Conservation (phyloP, 352 stramenopile genomes). For the Blastocystis sp. region DNA sequence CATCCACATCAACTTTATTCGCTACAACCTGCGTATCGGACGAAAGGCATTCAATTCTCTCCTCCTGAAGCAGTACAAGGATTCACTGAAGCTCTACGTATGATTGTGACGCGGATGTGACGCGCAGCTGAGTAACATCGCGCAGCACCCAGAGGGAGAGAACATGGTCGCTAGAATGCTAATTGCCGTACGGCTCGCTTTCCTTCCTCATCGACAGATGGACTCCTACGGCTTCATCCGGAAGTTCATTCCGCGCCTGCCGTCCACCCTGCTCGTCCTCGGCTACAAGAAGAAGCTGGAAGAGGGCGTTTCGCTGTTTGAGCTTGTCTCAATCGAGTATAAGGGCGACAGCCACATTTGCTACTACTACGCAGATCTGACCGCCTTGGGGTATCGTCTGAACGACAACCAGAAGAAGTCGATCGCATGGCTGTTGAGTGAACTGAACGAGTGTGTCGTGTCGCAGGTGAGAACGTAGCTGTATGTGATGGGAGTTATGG, state of each 20-base stretch:
- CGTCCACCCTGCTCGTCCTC: constrained; percentile 25
- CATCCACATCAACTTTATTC: constrained; percentile 66
- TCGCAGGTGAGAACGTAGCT: constrained; percentile 45
- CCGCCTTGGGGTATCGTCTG: neutral
- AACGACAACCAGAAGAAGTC: constrained; percentile 66
- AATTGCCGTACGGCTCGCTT: constrained; percentile 11
- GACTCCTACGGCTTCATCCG: constrained; percentile 59
- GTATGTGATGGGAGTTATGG: neutral
- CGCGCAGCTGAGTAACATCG: constrained; percentile 40
- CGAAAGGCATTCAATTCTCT: constrained; percentile 63
- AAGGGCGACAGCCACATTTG: constrained; percentile 10
- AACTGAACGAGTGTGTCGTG: constrained; percentile 61
- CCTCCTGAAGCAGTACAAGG: constrained; percentile 54
- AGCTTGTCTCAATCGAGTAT: constrained; percentile 46
- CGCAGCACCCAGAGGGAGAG: constrained; percentile 26
- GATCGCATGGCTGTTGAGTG: constrained; percentile 43
- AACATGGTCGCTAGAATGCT: constrained; percentile 54
- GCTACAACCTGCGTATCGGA: constrained; percentile 35
- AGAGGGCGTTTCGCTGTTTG: constrained; percentile 27
- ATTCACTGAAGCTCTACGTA: constrained; percentile 58
- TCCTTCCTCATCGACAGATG: neutral
- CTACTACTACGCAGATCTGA: constrained; percentile 57
- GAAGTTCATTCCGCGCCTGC: constrained; percentile 38
- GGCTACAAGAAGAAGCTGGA: constrained; percentile 40
- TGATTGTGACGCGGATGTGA: neutral